These are phyloP conservation scores for Colletotrichum musicola DNA, from an alignment of 2,329 filamentous ascomycete genomes.

Conservation along the genomic window DNA sequence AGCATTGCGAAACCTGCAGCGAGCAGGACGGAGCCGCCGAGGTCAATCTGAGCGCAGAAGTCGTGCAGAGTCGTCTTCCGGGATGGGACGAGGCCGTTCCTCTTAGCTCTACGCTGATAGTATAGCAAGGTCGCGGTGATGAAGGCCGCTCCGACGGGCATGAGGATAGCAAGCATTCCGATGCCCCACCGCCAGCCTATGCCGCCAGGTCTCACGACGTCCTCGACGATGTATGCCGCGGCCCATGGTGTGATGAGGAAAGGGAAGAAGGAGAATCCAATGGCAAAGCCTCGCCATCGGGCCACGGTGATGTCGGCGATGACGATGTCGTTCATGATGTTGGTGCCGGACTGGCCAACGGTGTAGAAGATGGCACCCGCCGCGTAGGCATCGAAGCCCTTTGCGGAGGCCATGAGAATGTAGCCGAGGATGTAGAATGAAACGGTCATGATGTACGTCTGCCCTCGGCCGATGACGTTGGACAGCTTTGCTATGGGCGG, in stretches of 20 bases:
- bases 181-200: conserved; percentile 54
- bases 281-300: conserved; percentile 42
- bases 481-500: conserved; percentile 26
- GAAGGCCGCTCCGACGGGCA: conserved; percentile 56
- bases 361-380: conserved; percentile 24
- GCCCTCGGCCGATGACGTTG: conserved; percentile 26
- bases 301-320: conserved; percentile 33
- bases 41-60: conserved; percentile 46
- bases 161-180: conserved; percentile 69
- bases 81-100: conserved; percentile 30
- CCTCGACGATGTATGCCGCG: conserved; percentile 43
- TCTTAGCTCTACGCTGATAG: conserved; percentile 42
- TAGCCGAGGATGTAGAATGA: conserved; percentile 22
- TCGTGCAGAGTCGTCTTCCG: conserved; percentile 39
- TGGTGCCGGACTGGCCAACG: conserved; percentile 23
- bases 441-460: conserved; percentile 28
- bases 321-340: conserved; percentile 32
- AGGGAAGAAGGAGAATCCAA: conserved; percentile 47
- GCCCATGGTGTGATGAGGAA: conserved; percentile 53
- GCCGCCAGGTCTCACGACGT: conserved; percentile 40
- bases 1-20: conserved; percentile 64
- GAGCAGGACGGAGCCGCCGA: conserved; percentile 60
- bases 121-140: conserved; percentile 39
- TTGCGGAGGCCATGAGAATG: conserved; percentile 25
- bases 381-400: conserved; percentile 20